These are phyloP conservation scores for Ambrosia hybrid DNA, from an alignment of 140 eudicot genomes.

Conservation along the genomic window DNA sequence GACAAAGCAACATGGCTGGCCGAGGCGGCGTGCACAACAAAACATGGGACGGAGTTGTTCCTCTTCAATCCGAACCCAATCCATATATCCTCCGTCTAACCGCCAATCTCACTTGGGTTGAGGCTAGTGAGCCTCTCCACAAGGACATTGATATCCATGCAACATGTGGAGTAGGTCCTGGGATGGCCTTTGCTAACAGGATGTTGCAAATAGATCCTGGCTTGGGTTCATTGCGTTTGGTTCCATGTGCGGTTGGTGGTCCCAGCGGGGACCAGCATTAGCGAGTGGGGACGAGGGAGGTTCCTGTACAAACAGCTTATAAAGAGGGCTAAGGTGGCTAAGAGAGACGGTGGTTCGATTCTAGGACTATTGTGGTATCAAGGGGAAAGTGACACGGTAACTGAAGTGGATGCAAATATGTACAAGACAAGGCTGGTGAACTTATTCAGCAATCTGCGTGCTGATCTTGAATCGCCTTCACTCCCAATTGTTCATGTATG, in stretches of 20 bases:
- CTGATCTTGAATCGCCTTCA: slow-evolving; percentile 37
- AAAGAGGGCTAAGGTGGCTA: slow-evolving; percentile 37
- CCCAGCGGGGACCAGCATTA: slow-evolving; percentile 44
- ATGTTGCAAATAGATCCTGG: slow-evolving; percentile 19
- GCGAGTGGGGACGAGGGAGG: slow-evolving; percentile 43
- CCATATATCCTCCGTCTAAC: slow-evolving; percentile 32
- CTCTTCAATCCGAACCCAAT: slow-evolving; percentile 36
- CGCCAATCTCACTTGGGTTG: slow-evolving; percentile 38
- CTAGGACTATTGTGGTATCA: slow-evolving; percentile 49
- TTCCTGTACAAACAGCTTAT: slow-evolving; percentile 37
- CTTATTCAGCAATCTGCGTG: slow-evolving; percentile 26
- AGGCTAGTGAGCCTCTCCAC: slow-evolving; percentile 58
- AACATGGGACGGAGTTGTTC: slow-evolving; percentile 66
- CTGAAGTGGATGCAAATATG: slow-evolving; percentile 19
- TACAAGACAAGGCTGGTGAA: slow-evolving; percentile 27
- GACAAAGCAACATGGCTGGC: slow-evolving; percentile 84
- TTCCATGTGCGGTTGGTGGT: slow-evolving; percentile 65
- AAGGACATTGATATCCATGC: slow-evolving; percentile 42
- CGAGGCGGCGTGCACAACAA: slow-evolving; percentile 55
- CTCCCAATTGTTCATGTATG: slow-evolving; percentile 45
- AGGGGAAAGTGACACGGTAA: slow-evolving; percentile 55
- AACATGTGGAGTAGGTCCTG: slow-evolving; percentile 62
- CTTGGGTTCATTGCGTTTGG: slow-evolving; percentile 45
- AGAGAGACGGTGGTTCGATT: slow-evolving; percentile 34
- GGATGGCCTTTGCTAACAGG: slow-evolving; percentile 53